Conservation (phyloP, 306 rosid genomes). For the Erythrophleum fordii region DNA sequence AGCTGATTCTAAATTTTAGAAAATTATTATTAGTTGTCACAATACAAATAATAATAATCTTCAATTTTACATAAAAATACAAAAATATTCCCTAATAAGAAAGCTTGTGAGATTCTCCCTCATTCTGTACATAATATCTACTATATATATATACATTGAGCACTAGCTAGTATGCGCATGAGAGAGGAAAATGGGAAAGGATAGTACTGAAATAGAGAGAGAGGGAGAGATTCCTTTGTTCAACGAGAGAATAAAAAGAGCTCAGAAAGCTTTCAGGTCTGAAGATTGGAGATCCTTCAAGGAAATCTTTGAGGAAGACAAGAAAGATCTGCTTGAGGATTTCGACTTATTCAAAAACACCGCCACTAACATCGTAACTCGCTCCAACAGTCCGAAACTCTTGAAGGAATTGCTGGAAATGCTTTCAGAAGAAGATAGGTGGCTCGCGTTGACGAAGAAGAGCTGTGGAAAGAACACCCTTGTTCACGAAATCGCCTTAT, state of each 20-base stretch:
- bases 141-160: no score
- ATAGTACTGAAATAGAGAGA: not conserved
- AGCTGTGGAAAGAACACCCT: not conserved
- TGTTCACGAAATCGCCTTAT: not conserved
- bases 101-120: no score
- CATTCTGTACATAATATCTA: no score
- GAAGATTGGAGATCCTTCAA: not conserved
- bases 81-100: no score
- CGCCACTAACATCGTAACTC: not conserved
- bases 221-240: not conserved
- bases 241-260: not conserved
- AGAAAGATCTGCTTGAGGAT: not conserved
- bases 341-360: not conserved
- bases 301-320: not conserved
- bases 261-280: not conserved
- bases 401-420: not conserved
- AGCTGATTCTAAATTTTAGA: no score
- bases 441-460: not conserved
- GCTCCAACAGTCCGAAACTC: not conserved
- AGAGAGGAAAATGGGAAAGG: not conserved
- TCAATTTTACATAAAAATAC: no score
- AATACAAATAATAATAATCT: no score
- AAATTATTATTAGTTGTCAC: no score
- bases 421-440: not conserved
- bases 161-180: no score